Evolutionary conservation across 495 filamentous ascomycete species (phyloP), one percentile per base, ranked within the genome.

Genomic region (Collariella sp.): DNA sequence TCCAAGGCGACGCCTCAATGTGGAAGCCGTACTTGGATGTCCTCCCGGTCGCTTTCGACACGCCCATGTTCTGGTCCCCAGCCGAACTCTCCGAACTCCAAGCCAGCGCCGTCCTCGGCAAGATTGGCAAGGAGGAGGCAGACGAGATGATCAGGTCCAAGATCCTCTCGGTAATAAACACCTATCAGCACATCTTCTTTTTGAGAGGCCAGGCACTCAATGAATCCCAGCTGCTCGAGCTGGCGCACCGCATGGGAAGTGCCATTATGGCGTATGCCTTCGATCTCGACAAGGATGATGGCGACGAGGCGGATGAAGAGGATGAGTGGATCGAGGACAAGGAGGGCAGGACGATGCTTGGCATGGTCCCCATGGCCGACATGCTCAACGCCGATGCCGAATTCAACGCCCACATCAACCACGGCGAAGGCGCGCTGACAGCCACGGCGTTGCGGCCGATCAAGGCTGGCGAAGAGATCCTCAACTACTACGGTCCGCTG

Each of bases 251-350:
- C 10, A 87, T 95, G 80, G 91, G 85, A 0, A 89, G 85, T 13
- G 77, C 85, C 15, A 93, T 96, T 40, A 95, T 96, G 90, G 85
- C 89, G 5, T 96, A 96, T 66, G 90, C 89, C 2, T 97, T 97
- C 61, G 91, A 96, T 56, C 76, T 97, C 0, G 76, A 78, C 11
- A 70, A 72, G 7, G 71, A 75, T 7, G 70, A 79, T 10, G 70
- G 77, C 2, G 77, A 80, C 22, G 72, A 77, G 0, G 74, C 72
- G 11, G 77, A 82, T 0, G 79, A 80, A 36, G 76, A 78, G 11
- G 76, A 73, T 23, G 83, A 78, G 16, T 78, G 81, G 58, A 83
- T 87, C 41, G 79, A 83, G 53, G 84, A 85, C 16, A 82, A 86
- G 53, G 85, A 85, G 23, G 83, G 83, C 48, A 69, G 71, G 12